Evolutionary conservation across 495 filamentous ascomycete species (phyloP).

Genomic region (Penicillium daleae): DNA sequence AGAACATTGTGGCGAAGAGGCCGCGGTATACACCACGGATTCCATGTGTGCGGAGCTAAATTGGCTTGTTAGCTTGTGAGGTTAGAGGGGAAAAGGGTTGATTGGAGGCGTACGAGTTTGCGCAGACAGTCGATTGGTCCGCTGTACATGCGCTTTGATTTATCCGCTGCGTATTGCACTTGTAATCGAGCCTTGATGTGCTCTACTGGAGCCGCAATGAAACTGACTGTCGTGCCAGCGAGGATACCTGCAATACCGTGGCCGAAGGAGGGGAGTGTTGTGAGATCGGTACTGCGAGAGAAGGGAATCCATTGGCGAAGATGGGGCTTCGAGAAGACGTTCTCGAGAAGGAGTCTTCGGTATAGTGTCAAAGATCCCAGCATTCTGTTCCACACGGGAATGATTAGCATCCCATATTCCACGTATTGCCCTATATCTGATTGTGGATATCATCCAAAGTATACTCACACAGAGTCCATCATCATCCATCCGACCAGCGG

Average conservation of each 20-base stretch:
- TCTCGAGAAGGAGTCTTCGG: constrained; percentile 74
- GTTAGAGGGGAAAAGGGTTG: not conserved
- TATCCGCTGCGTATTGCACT: constrained; percentile 82
- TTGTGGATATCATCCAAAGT: no score
- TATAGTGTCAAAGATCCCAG: constrained; percentile 90
- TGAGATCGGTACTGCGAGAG: constrained; percentile 32
- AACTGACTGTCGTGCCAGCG: constrained; percentile 86
- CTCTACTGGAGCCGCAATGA: constrained; percentile 92
- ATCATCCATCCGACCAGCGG: constrained; percentile 97
- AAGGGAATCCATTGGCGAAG: constrained; percentile 44
- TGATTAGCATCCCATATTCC: not conserved
- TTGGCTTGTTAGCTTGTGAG: not conserved
- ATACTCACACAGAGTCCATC: constrained; percentile 80
- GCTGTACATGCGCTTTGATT: constrained; percentile 73
- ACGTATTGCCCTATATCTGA: not conserved
- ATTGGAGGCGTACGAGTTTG: constrained; percentile 61
- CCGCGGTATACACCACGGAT: constrained; percentile 83
- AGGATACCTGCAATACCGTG: constrained; percentile 86
- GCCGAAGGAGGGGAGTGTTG: constrained; percentile 72
- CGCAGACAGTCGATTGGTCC: constrained; percentile 82
- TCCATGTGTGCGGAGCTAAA: constrained; percentile 63
- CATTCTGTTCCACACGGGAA: constrained; percentile 58
- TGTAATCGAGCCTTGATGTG: constrained; percentile 94
- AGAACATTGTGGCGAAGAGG: constrained; percentile 80
- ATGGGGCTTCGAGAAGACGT: constrained; percentile 69